Percentiles rank a stretch among this genome's conserved stretches.
Evolutionary conservation across 768 basidiomycete genomes (phyloP).

Genomic region (Tremella yokohamensis): DNA sequence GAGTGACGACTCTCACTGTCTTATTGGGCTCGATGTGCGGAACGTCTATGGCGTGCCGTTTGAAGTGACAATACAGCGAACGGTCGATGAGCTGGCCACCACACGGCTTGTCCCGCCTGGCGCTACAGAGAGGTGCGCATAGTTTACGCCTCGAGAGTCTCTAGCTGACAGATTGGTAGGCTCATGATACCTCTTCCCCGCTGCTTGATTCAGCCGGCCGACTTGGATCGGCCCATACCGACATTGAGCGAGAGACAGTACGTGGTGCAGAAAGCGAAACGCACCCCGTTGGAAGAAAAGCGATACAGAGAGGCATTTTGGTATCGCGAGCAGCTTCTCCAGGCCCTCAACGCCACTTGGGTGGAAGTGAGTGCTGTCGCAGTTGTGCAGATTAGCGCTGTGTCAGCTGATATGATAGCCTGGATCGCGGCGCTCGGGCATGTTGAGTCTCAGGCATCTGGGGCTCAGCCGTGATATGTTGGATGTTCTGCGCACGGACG

Average conservation of each 20-base stretch:
- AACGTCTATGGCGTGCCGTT: constrained; percentile 91
- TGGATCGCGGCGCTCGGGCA: constrained; percentile 71
- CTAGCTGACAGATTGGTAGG: background rate
- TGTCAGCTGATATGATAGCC: constrained; percentile 56
- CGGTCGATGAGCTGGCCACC: constrained; percentile 9
- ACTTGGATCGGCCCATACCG: constrained; percentile 69
- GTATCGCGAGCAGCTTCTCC: constrained; percentile 87
- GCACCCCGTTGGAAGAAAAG: constrained; percentile 61
- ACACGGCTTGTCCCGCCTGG: constrained; percentile 76
- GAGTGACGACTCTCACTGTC: constrained; percentile 66
- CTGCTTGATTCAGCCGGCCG: constrained; percentile 57
- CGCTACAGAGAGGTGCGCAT: constrained; percentile 72
- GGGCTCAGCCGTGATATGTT: constrained; percentile 75
- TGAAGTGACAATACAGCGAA: constrained; percentile 71
- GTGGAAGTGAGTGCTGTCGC: constrained; percentile 66
- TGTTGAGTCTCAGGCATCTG: constrained; percentile 72
- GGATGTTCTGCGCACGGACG: constrained; percentile 67
- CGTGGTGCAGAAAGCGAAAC: constrained; percentile 70
- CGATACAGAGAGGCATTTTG: constrained; percentile 82
- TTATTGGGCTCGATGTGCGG: constrained; percentile 83
- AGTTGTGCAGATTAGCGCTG: background rate
- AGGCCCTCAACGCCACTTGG: constrained; percentile 69
- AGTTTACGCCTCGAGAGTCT: constrained; percentile 47
- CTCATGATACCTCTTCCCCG: background rate
- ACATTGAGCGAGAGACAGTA: constrained; percentile 85